Evolutionary conservation across 257 asterid species (phyloP).

Genomic region (Penstemon newberryi): DNA sequence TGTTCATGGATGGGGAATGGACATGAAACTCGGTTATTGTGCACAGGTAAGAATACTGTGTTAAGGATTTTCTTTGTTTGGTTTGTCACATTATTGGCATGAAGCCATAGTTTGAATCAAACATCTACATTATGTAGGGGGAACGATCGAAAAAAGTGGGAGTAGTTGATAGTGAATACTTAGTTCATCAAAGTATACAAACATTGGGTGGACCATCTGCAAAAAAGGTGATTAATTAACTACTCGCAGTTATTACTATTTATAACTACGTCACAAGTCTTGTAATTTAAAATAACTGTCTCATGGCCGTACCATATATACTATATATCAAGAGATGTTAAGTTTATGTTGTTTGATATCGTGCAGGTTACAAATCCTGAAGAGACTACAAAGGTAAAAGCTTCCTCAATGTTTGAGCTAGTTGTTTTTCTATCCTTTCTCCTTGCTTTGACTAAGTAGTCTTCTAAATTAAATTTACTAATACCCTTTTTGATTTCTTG

Average conservation of each 20-base stretch:
- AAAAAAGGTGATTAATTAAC: slow-evolving; percentile 44
- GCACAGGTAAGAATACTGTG: slow-evolving; percentile 63
- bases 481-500: slow-evolving; percentile 9
- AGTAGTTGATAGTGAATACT: slow-evolving; percentile 86
- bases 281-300: background rate
- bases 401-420: slow-evolving; percentile 2
- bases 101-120: slow-evolving; percentile 9
- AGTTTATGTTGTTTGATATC: slow-evolving; percentile 25
- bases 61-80: background rate
- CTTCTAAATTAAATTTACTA: slow-evolving; percentile 3
- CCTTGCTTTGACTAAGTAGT: background rate
- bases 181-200: slow-evolving; percentile 97
- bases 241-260: background rate
- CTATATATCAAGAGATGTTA: slow-evolving; percentile 2
- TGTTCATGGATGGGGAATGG: slow-evolving; percentile 99
- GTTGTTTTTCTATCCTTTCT: background rate
- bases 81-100: slow-evolving; percentile 18
- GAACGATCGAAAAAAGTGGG: slow-evolving; percentile 89
- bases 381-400: slow-evolving; percentile 51
- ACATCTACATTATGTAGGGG: slow-evolving; percentile 48
- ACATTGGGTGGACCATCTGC: slow-evolving; percentile 87
- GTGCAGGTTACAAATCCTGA: slow-evolving; percentile 46
- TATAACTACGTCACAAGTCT: background rate
- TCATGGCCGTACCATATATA: background rate
- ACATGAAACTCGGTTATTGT: slow-evolving; percentile 97